Base-by-base conservation (phyloP, 2,329 filamentous ascomycete genomes). In the Phialophora chinensis region DNA sequence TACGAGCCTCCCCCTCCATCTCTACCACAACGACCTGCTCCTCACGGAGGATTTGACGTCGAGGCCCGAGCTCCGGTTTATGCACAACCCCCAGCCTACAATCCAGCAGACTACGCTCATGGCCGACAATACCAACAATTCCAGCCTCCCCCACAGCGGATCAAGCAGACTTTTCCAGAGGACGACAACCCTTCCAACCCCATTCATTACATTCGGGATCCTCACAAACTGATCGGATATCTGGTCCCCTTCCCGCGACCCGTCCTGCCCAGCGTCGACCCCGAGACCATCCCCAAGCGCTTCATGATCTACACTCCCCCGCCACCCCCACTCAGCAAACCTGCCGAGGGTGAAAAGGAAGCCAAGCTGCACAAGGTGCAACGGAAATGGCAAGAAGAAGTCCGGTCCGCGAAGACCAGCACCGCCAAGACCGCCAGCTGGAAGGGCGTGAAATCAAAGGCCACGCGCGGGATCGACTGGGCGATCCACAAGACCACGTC, bases 281-380 rank as follows among this genome's bases (percentile, higher is more conserved):
- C 74, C 14, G 74, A 77, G 31, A 62, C 62, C 5, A 75, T 81
- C 6, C 80, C 80, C 0, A 68, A 74, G 5, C 77, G 79, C 11
- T 82, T 81, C 69, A 72, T 82, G 25, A 77, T 82, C 66, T 82
- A 81, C 70, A 82, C 80, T 0, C 80, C 80, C 3, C 79, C 80
- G 5, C 74, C 78, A 5, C 79, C 80, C 8, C 80, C 80, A 10
- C 72, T 82, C 1, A 72, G 73, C 12, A 78, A 77, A 60, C 80
- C 80, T 0, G 73, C 72, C 17, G 75, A 78, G 38, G 80, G 79
- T 50, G 76, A 79, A 53, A 82, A 81, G 65, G 80, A 82, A 69
- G 75, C 68, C 54, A 77, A 77, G 31, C 66, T 78, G 50, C 80
- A 81, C 70, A 81, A 81, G 66, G 73, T 80, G 23, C 79, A 80